These are phyloP conservation scores for Aspergillus sclerotialis DNA, from an alignment of 2,329 filamentous ascomycete species.

Conservation along the genomic window DNA sequence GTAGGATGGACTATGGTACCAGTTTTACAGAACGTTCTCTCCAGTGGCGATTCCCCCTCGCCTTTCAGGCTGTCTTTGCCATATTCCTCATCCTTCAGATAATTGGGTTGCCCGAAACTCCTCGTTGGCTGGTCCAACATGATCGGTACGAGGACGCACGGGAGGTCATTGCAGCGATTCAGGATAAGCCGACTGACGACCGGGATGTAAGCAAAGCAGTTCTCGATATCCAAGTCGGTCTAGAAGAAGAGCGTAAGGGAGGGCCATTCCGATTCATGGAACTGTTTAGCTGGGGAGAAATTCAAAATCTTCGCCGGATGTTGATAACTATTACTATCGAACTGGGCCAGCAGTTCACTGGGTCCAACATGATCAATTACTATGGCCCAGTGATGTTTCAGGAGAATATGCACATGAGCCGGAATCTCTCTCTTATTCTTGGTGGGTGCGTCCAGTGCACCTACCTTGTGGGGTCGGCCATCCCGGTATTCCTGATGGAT, in stretches of 20 bases:
- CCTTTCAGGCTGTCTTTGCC: conserved; percentile 22
- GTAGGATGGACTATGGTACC: conserved; percentile 35
- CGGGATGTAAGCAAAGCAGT: conserved; percentile 8
- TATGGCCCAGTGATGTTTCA: conserved; percentile 36
- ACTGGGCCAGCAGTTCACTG: conserved; percentile 31
- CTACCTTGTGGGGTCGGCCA: conserved; percentile 35
- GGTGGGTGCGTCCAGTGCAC: conserved; percentile 40
- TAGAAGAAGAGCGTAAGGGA: conserved; percentile 17
- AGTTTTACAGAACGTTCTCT: conserved; percentile 30
- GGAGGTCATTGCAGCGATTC: conserved; percentile 15
- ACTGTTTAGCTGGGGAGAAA: conserved; percentile 24
- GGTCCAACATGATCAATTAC: conserved; percentile 35
- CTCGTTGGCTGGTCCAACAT: conserved; percentile 23
- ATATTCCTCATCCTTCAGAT: conserved; percentile 19
- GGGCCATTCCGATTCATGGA: conserved; percentile 31
- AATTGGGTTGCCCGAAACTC: conserved; percentile 22
- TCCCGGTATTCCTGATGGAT: conserved; percentile 38
- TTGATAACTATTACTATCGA: conserved; percentile 28
- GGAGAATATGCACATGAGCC: conserved; percentile 31
- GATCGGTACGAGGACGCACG: conserved; percentile 19
- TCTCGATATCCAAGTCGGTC: conserved; percentile 14
- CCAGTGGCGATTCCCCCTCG: conserved; percentile 24
- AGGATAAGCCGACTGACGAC: conserved; percentile 7
- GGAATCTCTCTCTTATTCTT: conserved; percentile 47
- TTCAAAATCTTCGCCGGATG: conserved; percentile 27